Conservation (phyloP, 2,329 filamentous ascomycete species). For the Talaromyces sp. region DNA sequence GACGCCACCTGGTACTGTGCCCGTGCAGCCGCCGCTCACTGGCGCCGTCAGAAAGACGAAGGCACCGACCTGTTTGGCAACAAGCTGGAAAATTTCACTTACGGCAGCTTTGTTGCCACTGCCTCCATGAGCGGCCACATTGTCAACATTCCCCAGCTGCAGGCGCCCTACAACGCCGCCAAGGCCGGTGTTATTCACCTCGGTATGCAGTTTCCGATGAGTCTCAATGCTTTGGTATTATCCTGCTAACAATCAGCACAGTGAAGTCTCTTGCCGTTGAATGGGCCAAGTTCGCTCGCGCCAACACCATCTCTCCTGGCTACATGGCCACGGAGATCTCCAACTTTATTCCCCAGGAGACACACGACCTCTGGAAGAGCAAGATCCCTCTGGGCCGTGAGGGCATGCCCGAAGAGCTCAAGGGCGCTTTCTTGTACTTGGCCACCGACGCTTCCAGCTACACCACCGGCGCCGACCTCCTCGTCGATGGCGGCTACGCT, state of each 20-base stretch:
- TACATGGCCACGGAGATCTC: constrained; percentile 72
- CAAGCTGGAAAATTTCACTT: constrained; percentile 54
- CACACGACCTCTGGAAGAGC: constrained; percentile 67
- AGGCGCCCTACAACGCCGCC: constrained; percentile 68
- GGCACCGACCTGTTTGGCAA: constrained; percentile 59
- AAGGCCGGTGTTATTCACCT: constrained; percentile 58
- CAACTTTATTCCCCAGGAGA: constrained; percentile 58
- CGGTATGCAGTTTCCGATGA: constrained; percentile 27
- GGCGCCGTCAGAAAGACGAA: constrained; percentile 64
- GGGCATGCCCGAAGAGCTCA: constrained; percentile 67
- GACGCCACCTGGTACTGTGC: constrained; percentile 76
- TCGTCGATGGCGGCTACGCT: constrained; percentile 46
- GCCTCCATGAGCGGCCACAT: constrained; percentile 75
- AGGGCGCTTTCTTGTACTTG: constrained; percentile 58
- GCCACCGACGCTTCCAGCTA: constrained; percentile 45
- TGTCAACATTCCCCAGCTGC: constrained; percentile 70
- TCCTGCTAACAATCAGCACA: constrained; percentile 22
- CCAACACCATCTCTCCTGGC: constrained; percentile 67
- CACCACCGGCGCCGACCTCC: constrained; percentile 44
- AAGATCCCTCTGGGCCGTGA: constrained; percentile 78
- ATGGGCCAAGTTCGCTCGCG: constrained; percentile 69
- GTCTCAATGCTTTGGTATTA: constrained; percentile 43
- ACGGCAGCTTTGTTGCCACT: constrained; percentile 71
- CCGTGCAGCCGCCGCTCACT: constrained; percentile 63
- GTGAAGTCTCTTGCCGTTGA: constrained; percentile 68